Evolutionary conservation across 768 basidiomycete genomes (phyloP), one percentile per base, ranked within the genome.

Genomic region (Russula olivacea): DNA sequence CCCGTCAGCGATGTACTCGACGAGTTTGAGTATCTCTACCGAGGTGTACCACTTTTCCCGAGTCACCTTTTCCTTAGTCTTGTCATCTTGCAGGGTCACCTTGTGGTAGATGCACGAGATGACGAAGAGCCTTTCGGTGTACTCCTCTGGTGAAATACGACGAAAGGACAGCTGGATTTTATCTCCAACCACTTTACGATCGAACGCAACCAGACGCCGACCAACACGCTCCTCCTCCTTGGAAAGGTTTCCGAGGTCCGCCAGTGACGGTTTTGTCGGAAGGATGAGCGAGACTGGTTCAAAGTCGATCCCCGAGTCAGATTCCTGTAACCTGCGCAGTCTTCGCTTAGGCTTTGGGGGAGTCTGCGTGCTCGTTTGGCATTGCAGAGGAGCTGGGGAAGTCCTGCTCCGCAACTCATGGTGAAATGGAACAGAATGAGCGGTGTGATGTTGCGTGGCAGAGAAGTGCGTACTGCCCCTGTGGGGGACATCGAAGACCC

Each of bases 41-140:
- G 93, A 95, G 45, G 96, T 98, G 68, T 95, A 86, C 73, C 85
- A 96, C 76, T 85, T 96, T 3, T 83, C 76, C 68, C 88, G 85
- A 1, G 77, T 78, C 61, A 91, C 88, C 61, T 89, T 82, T 12
- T 36, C 8, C 36, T 36, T 12, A 32, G 32, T 1, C 36, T 6
- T 9, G 11, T 36, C 5, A 36, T 12, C 36, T 3, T 83, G 76
- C 68, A 88, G 84, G 0, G 76, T 78, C 61, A 91, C 88, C 60
- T 89, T 82, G 58, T 91, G 86, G 74, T 88, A 92, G 71, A 98
- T 98, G 79, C 96, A 98, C 0, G 94, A 97, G 68, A 98, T 86
- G 72, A 96, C 91, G 70, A 86, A 86, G 71, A 88, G 86, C 32
- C 83, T 78, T 41, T 87, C 82, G 60, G 79, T 75, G 72, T 90